phyloP scores from a whole-genome alignment of 2,329 filamentous ascomycete species.

The Colletotrichum chrysophilum region DNA sequence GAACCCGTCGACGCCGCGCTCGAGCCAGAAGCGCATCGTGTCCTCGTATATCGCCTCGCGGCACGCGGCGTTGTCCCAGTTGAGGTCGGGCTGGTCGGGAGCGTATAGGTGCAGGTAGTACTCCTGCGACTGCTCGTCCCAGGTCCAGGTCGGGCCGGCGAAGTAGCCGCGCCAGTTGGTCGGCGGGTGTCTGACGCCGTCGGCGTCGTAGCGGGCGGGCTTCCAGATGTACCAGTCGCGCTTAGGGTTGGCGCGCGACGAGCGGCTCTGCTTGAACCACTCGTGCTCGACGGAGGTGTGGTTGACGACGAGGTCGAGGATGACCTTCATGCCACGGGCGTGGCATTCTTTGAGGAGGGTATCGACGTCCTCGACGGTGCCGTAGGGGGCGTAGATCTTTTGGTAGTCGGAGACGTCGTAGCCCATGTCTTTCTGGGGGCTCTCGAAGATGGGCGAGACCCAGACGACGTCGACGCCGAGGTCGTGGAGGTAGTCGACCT shows the following conservation, averaged over 20 bases:
- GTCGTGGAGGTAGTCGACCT: constrained; percentile 67
- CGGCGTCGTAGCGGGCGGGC: constrained; percentile 54
- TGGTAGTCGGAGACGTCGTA: constrained; percentile 77
- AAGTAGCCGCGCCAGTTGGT: constrained; percentile 61
- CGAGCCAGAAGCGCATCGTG: constrained; percentile 76
- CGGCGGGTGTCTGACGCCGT: constrained; percentile 61
- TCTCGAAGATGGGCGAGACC: constrained; percentile 58
- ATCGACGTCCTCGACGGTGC: constrained; percentile 71
- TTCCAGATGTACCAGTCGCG: constrained; percentile 73
- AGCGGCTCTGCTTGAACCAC: constrained; percentile 63
- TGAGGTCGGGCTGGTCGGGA: constrained; percentile 75
- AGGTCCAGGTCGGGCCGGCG: constrained; percentile 56
- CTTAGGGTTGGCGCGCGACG: constrained; percentile 54
- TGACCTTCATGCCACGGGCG: constrained; percentile 65
- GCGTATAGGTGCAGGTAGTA: constrained; percentile 69
- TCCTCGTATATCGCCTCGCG: constrained; percentile 69
- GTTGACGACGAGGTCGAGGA: constrained; percentile 77
- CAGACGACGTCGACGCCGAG: constrained; percentile 69
- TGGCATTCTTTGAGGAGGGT: constrained; percentile 65
- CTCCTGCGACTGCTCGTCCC: constrained; percentile 54
- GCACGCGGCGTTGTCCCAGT: constrained; percentile 74
- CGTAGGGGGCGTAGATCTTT: constrained; percentile 69
- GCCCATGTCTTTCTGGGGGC: constrained; percentile 71
- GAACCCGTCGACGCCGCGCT: constrained; percentile 70
- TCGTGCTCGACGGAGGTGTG: constrained; percentile 64